A percentile compares a stretch with the other conserved stretches of the same genome.
These are phyloP conservation scores for Carallia brachiata DNA, from an alignment of 345 rosid genomes.

Conservation along the genomic window DNA sequence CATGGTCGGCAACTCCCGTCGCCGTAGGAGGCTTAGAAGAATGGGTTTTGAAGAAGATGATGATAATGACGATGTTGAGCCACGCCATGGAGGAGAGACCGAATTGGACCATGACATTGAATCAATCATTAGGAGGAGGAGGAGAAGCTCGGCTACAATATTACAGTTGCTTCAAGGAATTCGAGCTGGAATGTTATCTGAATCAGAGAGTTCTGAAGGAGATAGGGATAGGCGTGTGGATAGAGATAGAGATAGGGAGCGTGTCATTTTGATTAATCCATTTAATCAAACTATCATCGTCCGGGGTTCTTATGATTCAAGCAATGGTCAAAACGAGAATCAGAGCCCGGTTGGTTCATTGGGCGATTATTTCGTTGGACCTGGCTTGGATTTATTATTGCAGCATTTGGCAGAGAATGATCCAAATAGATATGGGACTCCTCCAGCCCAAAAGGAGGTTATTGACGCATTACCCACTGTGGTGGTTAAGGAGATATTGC, in stretches of 20 bases:
- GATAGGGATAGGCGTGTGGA: constrained; percentile 39
- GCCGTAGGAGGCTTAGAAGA: constrained; percentile 56
- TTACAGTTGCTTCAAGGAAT: constrained; percentile 78
- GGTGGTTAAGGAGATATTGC: constrained; percentile 46
- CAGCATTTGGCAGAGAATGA: constrained; percentile 81
- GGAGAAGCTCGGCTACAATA: constrained; percentile 70
- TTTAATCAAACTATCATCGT: constrained; percentile 54
- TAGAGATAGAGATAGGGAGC: constrained; percentile 34
- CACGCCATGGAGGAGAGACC: constrained; percentile 44
- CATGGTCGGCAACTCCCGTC: constrained; percentile 68
- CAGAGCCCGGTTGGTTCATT: constrained; percentile 48
- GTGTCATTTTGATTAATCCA: constrained; percentile 56
- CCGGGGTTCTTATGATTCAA: constrained; percentile 47
- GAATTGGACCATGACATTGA: constrained; percentile 69
- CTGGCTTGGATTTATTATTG: constrained; percentile 71
- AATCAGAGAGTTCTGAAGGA: constrained; percentile 49
- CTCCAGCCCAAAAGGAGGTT: constrained; percentile 73
- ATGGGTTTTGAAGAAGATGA: constrained; percentile 46
- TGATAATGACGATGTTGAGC: constrained; percentile 36
- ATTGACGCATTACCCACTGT: constrained; percentile 58
- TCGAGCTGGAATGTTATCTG: constrained; percentile 68
- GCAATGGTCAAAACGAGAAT: constrained; percentile 40
- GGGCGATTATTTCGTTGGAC: constrained; percentile 79
- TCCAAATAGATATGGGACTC: constrained; percentile 74
- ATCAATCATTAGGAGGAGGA: constrained; percentile 51